Evolutionary conservation across 306 rosid species (phyloP).

Genomic region (Calophaca sinica): DNA sequence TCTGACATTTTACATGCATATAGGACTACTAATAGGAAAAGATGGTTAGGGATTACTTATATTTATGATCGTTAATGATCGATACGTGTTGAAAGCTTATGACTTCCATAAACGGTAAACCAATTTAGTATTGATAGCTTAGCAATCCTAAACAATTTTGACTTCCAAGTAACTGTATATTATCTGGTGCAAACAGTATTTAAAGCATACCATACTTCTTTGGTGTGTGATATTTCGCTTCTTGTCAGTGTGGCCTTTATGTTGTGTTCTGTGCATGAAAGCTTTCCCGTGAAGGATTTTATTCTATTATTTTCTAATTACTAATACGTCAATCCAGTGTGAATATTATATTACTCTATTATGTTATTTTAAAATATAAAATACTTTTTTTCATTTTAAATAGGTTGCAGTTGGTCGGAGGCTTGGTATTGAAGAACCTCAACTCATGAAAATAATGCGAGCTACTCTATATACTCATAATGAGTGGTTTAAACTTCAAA

Average conservation of each 20-base stretch:
- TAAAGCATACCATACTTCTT: background rate
- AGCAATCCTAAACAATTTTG: conserved; percentile 6
- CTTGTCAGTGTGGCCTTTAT: background rate
- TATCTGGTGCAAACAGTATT: background rate
- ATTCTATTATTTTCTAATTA: conserved; percentile 9
- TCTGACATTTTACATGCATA: background rate
- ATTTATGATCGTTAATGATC: background rate
- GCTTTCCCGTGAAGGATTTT: conserved; percentile 19
- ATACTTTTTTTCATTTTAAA: conserved; percentile 29
- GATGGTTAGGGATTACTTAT: conserved; percentile 9
- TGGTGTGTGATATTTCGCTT: conserved; percentile 11
- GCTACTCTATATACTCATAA: conserved; percentile 81
- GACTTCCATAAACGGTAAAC: background rate
- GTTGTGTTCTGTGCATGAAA: conserved; percentile 22
- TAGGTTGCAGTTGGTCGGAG: conserved; percentile 92
- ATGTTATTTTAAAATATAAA: conserved; percentile 27
- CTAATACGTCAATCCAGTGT: conserved; percentile 10
- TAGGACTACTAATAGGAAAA: conserved; percentile 19
- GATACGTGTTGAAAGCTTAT: background rate
- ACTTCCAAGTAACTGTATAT: conserved; percentile 11
- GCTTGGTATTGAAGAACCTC: conserved; percentile 97
- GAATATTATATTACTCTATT: background rate
- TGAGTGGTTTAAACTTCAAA: conserved; percentile 98
- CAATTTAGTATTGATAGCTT: conserved; percentile 12
- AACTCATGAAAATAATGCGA: conserved; percentile 91